Percentiles rank a stretch among this genome's conserved stretches.
Conservation (phyloP, 2,329 filamentous ascomycete genomes). For the Epichloe elymi region DNA sequence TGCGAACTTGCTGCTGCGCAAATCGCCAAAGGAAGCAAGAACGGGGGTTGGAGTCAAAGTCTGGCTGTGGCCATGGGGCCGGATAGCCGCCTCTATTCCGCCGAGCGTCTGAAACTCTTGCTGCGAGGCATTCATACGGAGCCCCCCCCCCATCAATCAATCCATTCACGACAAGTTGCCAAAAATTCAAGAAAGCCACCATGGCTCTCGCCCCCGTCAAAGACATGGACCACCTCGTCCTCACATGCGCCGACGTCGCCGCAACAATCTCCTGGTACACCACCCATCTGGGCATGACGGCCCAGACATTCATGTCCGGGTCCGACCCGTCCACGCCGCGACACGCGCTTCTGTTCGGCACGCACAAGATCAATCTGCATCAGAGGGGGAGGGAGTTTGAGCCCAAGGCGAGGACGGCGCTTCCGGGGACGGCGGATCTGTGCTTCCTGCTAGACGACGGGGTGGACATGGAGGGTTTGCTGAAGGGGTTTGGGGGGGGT, state of each 20-base stretch:
- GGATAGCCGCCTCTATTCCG: too few species aligned
- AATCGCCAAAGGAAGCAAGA: too few species aligned
- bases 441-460: constrained; percentile 43
- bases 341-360: constrained; percentile 42
- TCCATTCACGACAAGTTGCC: neutral
- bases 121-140: too few species aligned
- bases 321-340: constrained; percentile 22
- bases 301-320: constrained; percentile 34
- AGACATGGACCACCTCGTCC: constrained; percentile 46
- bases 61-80: too few species aligned
- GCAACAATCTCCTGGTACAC: constrained; percentile 42
- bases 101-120: too few species aligned
- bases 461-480: constrained; percentile 30
- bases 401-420: constrained; percentile 39
- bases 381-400: constrained; percentile 42
- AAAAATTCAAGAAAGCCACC: neutral
- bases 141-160: too few species aligned
- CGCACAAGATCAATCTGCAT: constrained; percentile 50
- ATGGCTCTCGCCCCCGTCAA: constrained; percentile 18
- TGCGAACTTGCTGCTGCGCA: too few species aligned
- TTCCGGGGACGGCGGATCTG: constrained; percentile 44
- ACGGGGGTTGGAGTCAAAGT: too few species aligned
- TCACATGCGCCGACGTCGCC: constrained; percentile 40
- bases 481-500: constrained; percentile 25
- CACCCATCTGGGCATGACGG: constrained; percentile 41